Base-by-base conservation (phyloP, 1,139 yeast species). In the Hansenula lynferdii region DNA sequence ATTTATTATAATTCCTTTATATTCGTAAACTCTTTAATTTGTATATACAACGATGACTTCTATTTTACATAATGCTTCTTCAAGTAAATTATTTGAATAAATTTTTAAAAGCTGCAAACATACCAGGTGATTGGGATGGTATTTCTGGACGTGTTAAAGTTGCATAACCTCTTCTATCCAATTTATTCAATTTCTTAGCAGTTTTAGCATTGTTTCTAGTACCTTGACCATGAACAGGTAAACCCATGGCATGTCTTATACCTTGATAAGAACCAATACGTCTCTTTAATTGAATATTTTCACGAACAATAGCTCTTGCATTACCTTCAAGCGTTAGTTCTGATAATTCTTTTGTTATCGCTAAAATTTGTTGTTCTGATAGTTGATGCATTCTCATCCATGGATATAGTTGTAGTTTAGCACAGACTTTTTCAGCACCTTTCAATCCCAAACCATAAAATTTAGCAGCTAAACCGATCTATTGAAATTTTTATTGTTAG, bases 311-410 rank as follows among this genome's bases (percentile, higher is more conserved):
- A 41, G 87, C 86, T 54, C 85, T 72, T 56, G 90, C 80, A 51
- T 84, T 92, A 39, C 89, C 89, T 57, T 90, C 98, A 34, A 92
- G 84, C 27, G 85, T 77, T 70, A 85, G 70, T 37, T 77, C 84
- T 2, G 95, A 78, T 37, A 92, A 70, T 57, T 92, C 97, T 61
- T 89, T 90, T 36, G 96, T 84, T 33, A 92, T 71, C 31, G 85
- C 78, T 75, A 92, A 75, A 36, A 89, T 75, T 54, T 89, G 95
- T 34, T 90, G 86, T 62, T 92, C 98, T 23, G 84, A 70, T 35
- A 92, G 74, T 62, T 92, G 95, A 60, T 86, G 92, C 86, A 92
- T 84, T 64, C 95, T 78, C 95, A 90, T 89, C 59, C 76, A 72
- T 29, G 97, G 97, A 57, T 90, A 92, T 41, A 92, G 75, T 9